Percentiles rank a stretch among this genome's conserved stretches.
Evolutionary conservation across 2,329 filamentous ascomycete species (phyloP).

Genomic region (Fusarium sp.): DNA sequence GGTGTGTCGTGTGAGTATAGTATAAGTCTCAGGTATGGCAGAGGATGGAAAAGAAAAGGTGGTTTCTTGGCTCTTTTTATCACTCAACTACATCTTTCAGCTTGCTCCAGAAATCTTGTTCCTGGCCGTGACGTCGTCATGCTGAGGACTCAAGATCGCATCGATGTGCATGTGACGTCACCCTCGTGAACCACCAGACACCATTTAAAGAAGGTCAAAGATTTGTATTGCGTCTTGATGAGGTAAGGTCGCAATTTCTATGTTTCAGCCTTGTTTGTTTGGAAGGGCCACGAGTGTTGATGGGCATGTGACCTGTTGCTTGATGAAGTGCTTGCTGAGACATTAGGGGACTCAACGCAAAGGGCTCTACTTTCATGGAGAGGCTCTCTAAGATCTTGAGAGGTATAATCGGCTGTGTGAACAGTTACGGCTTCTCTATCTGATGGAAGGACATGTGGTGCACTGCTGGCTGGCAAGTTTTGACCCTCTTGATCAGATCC

Average conservation of each 20-base stretch:
- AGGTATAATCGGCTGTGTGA: no score
- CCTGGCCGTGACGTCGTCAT: conserved; percentile 47
- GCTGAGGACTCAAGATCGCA: conserved; percentile 25
- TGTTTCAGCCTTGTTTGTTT: conserved; percentile 2
- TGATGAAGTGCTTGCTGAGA: not conserved
- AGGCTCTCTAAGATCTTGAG: no score
- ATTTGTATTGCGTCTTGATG: conserved; percentile 31
- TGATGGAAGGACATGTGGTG: not conserved
- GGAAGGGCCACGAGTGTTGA: not conserved
- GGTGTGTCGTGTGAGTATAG: not conserved
- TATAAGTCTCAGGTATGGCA: no score
- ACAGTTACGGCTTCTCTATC: no score
- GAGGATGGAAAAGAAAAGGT: not conserved
- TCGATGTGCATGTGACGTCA: conserved; percentile 45
- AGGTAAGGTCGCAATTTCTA: conserved; percentile 7
- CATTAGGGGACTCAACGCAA: not conserved
- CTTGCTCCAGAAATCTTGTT: conserved; percentile 9
- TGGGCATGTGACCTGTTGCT: conserved; percentile 1
- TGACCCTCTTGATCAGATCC: not conserved
- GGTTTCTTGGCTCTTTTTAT: conserved; percentile 8
- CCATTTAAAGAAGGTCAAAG: not conserved
- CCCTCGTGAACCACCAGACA: conserved; percentile 36
- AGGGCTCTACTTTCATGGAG: not conserved
- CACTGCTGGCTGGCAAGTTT: not conserved
- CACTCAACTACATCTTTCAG: not conserved